Evolutionary conservation across 257 asterid genomes (phyloP).

Genomic region (Fraxinus cuspidata): DNA sequence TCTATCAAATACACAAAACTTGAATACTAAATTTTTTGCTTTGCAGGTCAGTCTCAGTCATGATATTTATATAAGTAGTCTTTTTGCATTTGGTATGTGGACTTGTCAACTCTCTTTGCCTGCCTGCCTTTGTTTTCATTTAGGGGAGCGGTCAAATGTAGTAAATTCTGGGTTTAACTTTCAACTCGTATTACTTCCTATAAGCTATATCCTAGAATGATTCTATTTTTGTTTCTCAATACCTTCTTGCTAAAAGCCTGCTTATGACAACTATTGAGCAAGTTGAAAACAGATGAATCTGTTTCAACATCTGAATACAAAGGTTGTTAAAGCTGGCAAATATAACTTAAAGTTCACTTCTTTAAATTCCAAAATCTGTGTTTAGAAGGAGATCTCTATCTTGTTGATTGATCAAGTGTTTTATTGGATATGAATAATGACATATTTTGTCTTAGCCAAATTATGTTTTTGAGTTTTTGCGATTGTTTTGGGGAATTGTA

Average conservation of each 20-base stretch:
- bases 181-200: background rate
- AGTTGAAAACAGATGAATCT: background rate
- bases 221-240: background rate
- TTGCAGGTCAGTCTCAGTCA: constrained; percentile 68
- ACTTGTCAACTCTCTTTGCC: constrained; percentile 5
- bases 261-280: background rate
- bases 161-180: background rate
- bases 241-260: background rate
- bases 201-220: background rate
- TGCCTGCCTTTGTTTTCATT: background rate
- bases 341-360: background rate
- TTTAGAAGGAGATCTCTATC: too few relatives aligned
- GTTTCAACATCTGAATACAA: background rate
- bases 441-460: too few relatives aligned
- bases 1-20: constrained; percentile 68
- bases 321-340: background rate
- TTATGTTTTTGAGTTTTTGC: too few relatives aligned
- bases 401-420: too few relatives aligned
- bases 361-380: background rate
- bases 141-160: background rate
- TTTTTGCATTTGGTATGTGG: background rate
- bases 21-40: constrained; percentile 90
- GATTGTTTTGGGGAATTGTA: background rate
- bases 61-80: background rate
- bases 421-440: too few relatives aligned